Evolutionary conservation across 2,329 filamentous ascomycete genomes (phyloP).

Genomic region (Pleurostoma richardsiae): DNA sequence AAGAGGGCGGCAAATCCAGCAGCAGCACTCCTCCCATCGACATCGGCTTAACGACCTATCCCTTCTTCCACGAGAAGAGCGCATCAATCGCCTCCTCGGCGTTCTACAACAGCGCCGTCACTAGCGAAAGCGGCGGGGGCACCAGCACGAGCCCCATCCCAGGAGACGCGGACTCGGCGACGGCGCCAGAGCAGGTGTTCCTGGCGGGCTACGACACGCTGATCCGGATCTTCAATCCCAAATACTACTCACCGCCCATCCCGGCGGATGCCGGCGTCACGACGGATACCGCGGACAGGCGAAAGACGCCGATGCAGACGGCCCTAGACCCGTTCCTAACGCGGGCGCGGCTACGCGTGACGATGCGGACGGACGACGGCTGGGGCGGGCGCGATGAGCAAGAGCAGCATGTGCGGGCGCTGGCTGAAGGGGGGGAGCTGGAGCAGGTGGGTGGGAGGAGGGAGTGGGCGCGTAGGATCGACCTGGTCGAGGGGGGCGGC

Average conservation of each 20-base stretch:
- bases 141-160: no score
- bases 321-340: conserved; percentile 61
- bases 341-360: conserved; percentile 57
- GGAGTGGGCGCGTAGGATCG: conserved; percentile 56
- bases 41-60: conserved; percentile 64
- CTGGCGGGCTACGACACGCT: conserved; percentile 74
- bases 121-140: conserved; percentile 1
- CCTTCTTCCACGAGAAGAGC: conserved; percentile 72
- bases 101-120: conserved; percentile 27
- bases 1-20: not conserved
- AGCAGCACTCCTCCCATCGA: conserved; percentile 41
- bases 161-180: not conserved
- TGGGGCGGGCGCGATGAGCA: conserved; percentile 56
- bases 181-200: conserved; percentile 52
- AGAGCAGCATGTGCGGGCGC: conserved; percentile 41
- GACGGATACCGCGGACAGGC: not conserved
- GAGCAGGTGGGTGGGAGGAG: conserved; percentile 47
- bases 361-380: conserved; percentile 53
- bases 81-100: conserved; percentile 44
- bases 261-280: not conserved
- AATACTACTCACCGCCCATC: conserved; percentile 56
- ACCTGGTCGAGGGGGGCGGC: conserved; percentile 49
- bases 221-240: conserved; percentile 65
- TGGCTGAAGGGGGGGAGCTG: conserved; percentile 39
- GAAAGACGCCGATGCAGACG: conserved; percentile 36